phyloP scores from a whole-genome alignment of 176 grass and related monocot species.

The Triticum turgidum region DNA sequence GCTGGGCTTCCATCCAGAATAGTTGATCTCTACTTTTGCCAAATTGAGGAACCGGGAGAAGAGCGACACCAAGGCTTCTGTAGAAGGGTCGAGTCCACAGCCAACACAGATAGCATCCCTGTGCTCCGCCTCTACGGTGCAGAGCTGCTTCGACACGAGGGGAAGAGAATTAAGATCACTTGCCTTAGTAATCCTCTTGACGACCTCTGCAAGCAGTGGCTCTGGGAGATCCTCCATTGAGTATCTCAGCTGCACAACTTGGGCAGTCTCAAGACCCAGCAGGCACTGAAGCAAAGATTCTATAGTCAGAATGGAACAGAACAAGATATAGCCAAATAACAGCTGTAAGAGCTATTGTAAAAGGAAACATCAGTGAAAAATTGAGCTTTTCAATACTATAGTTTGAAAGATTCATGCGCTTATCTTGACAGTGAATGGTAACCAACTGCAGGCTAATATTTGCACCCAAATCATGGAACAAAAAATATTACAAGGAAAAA shows the following conservation, averaged over 20 bases:
- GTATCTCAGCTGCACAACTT: neutral
- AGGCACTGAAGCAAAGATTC: neutral
- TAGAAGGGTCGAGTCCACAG: conserved; percentile 43
- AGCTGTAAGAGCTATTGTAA: no score
- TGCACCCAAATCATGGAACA: no score
- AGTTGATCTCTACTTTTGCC: conserved; percentile 64
- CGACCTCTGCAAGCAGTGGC: conserved; percentile 55
- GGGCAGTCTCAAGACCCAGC: neutral
- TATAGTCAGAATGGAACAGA: neutral
- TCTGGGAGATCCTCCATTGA: conserved; percentile 59
- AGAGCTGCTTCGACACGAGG: conserved; percentile 51
- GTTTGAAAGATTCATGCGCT: neutral
- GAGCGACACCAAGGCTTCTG: conserved; percentile 39
- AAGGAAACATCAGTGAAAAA: neutral
- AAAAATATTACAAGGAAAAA: neutral
- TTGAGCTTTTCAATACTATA: neutral
- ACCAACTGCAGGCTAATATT: no score
- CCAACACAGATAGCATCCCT: conserved; percentile 49
- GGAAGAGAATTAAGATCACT: conserved; percentile 57
- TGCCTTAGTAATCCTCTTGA: conserved; percentile 47
- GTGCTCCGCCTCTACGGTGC: conserved; percentile 38
- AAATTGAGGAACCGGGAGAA: conserved; percentile 51
- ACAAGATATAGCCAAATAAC: no score
- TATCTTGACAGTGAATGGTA: neutral
- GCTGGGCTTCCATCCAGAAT: conserved; percentile 54